phyloP scores from a whole-genome alignment of 225 moss, liverwort and hornwort genomes.

The Sphagnum tenellum region DNA sequence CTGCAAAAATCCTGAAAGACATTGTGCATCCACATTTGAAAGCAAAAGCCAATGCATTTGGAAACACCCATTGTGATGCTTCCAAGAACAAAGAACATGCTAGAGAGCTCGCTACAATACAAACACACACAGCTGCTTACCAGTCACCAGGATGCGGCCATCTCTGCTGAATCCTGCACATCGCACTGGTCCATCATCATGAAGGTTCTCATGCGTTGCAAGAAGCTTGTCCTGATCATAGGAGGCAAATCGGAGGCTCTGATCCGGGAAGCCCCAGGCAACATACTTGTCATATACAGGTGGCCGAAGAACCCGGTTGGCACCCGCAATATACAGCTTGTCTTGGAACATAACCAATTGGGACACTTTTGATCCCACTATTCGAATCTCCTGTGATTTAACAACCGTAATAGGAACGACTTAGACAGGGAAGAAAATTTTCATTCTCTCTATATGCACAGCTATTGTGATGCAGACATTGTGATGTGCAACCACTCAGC shows the following conservation, averaged over 20 bases:
- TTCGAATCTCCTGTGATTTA: constrained; percentile 55
- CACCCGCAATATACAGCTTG: constrained; percentile 51
- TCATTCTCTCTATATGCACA: too few species aligned
- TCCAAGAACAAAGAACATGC: too few species aligned
- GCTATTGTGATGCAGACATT: too few species aligned
- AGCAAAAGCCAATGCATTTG: too few species aligned
- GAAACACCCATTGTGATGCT: too few species aligned
- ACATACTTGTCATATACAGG: constrained; percentile 79
- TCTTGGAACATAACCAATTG: constrained; percentile 88
- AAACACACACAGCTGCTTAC: constrained; percentile 5
- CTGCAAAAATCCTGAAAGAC: neutral
- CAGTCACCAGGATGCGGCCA: constrained; percentile 83
- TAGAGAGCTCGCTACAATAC: too few species aligned
- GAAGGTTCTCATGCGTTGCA: constrained; percentile 89
- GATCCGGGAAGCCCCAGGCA: constrained; percentile 87
- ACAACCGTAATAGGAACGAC: too few species aligned
- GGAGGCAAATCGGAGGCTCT: constrained; percentile 74
- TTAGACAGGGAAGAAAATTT: too few species aligned
- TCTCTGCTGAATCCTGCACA: constrained; percentile 95
- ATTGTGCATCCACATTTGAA: too few species aligned
- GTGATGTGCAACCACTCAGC: too few species aligned
- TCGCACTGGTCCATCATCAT: constrained; percentile 73
- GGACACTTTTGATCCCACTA: constrained; percentile 61
- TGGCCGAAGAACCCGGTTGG: constrained; percentile 74
- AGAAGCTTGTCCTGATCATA: constrained; percentile 93